Evolutionary conservation across 768 basidiomycete species (phyloP).

Genomic region (Rhodotorula taiwanensis): DNA sequence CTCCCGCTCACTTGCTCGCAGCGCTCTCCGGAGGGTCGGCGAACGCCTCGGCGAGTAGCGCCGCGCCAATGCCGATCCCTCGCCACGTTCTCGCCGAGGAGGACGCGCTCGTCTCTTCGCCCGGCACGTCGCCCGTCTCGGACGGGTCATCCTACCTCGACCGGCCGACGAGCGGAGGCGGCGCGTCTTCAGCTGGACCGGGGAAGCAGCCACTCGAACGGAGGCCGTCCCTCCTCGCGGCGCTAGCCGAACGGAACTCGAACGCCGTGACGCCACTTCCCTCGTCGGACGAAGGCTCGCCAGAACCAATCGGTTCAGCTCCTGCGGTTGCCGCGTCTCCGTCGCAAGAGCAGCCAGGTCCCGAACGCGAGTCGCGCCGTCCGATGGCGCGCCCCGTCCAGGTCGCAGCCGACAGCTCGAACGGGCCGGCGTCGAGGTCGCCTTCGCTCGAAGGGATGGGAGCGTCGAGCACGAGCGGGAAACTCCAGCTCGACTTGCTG

Average conservation of each 20-base stretch:
- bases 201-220: not conserved
- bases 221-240: conserved; percentile 1
- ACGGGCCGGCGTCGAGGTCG: too few relatives aligned
- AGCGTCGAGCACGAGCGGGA: conserved; percentile 10
- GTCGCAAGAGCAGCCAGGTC: not conserved
- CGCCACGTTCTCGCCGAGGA: not conserved
- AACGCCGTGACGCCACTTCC: conserved; percentile 25
- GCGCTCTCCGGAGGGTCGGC: too few relatives aligned
- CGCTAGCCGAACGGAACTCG: not conserved
- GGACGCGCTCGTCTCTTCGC: not conserved
- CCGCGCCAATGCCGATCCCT: not conserved
- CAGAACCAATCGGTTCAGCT: not conserved
- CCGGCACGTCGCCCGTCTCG: not conserved
- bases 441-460: conserved; percentile 8
- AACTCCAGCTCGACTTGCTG: conserved; percentile 27
- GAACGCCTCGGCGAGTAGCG: too few relatives aligned
- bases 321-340: not conserved
- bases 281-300: not conserved
- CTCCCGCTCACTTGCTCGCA: too few relatives aligned
- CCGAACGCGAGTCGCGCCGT: not conserved
- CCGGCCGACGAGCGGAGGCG: too few relatives aligned
- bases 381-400: not conserved
- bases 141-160: not conserved
- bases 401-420: not conserved
- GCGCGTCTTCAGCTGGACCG: too few relatives aligned